A percentile compares a stretch with the other conserved stretches of the same genome.
phyloP scores from a whole-genome alignment of 108 stramenopile genomes.

The Skeletonema menzelii region DNA sequence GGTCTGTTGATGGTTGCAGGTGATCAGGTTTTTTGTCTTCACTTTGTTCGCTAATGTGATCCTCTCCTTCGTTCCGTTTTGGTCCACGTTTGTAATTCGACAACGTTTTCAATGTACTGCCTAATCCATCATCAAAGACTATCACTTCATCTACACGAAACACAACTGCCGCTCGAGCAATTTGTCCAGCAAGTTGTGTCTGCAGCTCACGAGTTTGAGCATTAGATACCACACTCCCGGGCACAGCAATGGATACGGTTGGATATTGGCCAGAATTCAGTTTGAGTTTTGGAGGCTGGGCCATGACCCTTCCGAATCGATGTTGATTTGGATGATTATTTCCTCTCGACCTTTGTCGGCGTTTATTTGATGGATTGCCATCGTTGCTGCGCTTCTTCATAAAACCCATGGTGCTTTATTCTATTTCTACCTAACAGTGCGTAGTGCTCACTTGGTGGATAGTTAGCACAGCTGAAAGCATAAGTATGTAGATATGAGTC shows the following conservation, averaged over 20 bases:
- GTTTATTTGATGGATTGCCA: background rate
- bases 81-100: slow-evolving; percentile 41
- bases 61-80: slow-evolving; percentile 8
- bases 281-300: slow-evolving; percentile 74
- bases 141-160: slow-evolving; percentile 97
- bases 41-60: slow-evolving; percentile 1
- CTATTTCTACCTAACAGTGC: background rate
- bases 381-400: background rate
- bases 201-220: slow-evolving; percentile 91
- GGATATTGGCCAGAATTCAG: slow-evolving; percentile 44
- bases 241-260: slow-evolving; percentile 92
- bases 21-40: slow-evolving; percentile 7
- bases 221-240: slow-evolving; percentile 91
- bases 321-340: slow-evolving; percentile 34
- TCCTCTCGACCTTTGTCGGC: background rate
- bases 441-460: background rate
- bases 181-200: slow-evolving; percentile 92
- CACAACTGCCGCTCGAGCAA: slow-evolving; percentile 94
- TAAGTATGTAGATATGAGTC: too few species aligned
- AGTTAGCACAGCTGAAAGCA: too few species aligned
- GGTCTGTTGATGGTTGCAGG: slow-evolving; percentile 60
- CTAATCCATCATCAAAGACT: slow-evolving; percentile 92
- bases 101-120: slow-evolving; percentile 27
- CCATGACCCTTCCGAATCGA: slow-evolving; percentile 90
- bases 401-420: background rate